These are phyloP conservation scores for Candida sojae DNA, from an alignment of 1,139 yeast species.

Conservation along the genomic window DNA sequence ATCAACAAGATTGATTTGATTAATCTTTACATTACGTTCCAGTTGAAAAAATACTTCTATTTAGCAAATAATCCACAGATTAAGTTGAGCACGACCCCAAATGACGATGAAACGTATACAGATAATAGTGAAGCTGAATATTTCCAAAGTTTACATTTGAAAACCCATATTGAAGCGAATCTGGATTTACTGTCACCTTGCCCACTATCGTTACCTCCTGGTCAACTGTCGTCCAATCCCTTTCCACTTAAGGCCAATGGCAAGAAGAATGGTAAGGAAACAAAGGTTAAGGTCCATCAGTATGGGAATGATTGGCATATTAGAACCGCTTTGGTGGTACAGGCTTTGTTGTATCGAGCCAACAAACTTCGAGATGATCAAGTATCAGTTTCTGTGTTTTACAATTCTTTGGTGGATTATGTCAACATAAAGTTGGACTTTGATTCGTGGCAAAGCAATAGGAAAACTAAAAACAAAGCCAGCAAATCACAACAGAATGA, in stretches of 20 bases:
- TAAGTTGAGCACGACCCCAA: conserved; percentile 18
- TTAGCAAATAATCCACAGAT: conserved; percentile 35
- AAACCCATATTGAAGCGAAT: conserved; percentile 17
- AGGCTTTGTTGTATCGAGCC: conserved; percentile 57
- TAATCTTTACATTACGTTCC: conserved; percentile 67
- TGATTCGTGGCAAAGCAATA: conserved; percentile 70
- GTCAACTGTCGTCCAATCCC: conserved; percentile 9
- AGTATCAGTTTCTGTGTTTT: conserved; percentile 58
- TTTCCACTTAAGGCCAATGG: conserved; percentile 14
- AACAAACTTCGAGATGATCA: conserved; percentile 41
- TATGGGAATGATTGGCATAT: conserved; percentile 86
- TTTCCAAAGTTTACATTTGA: conserved; percentile 14
- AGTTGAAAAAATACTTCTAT: conserved; percentile 44
- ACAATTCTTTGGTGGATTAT: conserved; percentile 80
- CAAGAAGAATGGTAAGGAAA: conserved; percentile 25
- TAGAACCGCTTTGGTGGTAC: conserved; percentile 60
- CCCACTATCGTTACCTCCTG: conserved; percentile 11
- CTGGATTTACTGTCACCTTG: conserved; percentile 6
- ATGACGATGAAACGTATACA: conserved; percentile 1
- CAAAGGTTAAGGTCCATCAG: conserved; percentile 56
- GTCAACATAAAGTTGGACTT: conserved; percentile 77
- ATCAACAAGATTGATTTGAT: conserved; percentile 51
- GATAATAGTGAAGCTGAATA: conserved; percentile 22
- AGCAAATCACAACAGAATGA: conserved; percentile 24
- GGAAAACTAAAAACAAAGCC: conserved; percentile 12